Base-by-base conservation (phyloP, 441 rosid species). In the Euphorbia schlechtendalii region DNA sequence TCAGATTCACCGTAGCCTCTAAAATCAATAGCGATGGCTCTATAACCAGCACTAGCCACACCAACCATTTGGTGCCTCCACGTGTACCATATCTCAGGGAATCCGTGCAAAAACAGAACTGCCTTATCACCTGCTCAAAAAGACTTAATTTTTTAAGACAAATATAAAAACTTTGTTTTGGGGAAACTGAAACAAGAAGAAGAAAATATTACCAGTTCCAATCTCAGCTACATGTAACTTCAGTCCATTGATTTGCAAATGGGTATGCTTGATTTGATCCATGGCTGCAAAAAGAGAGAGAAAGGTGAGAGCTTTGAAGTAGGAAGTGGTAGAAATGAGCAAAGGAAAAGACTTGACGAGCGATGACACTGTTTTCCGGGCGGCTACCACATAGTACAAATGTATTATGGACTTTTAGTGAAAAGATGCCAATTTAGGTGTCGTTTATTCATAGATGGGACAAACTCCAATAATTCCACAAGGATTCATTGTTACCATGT, bases 171-270 rank as follows among this genome's bases (percentile, higher is more conserved):
- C n/a, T n/a, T n/a, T n/a, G n/a, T n/a, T n/a, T n/a, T n/a, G n/a
- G n/a, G n/a, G n/a, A n/a, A n/a, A n/a, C n/a, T n/a, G n/a, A n/a
- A n/a, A n/a, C n/a, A n/a, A n/a, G n/a, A n/a, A n/a, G n/a, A 10
- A 59, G 24, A 22, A 28, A 22, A 41, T 30, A 34, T 5, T 24
- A 66, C 86, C 84, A n/a, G 70, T 66, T 55, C 87, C 84, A 43
- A 66, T 68, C 65, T 77, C 81, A 22, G 85, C 87, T 8, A 77
- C 77, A 57, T 83, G 87, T 27, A 83, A 73, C 21, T 79, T 77
- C 10, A 77, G 56, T 41, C 82, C 87, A 63, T 77, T 62, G 0
- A 79, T 81, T 36, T 66, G 61, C 3, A 83, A 75, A 69, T 76
- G 77, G 55, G 45, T 57, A 71, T 83, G 88, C 63, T 73, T 72